phyloP scores from a whole-genome alignment of 768 basidiomycete species.

The Xerocomellus chrysenteron region DNA sequence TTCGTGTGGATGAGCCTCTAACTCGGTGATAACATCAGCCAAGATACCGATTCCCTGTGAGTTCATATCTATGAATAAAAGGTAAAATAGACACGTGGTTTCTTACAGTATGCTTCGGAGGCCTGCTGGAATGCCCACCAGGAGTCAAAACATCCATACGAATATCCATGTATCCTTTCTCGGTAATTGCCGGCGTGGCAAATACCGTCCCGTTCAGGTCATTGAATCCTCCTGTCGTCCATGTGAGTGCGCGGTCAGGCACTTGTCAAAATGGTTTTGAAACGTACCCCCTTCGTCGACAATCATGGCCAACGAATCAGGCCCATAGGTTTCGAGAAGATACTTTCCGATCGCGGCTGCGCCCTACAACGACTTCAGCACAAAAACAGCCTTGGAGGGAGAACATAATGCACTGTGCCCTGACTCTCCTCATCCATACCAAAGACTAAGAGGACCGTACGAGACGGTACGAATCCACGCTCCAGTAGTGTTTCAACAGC shows the following conservation, averaged over 20 bases:
- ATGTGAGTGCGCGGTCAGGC: not conserved
- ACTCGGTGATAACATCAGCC: conserved; percentile 43
- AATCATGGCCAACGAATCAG: conserved; percentile 50
- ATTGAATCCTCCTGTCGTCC: conserved; percentile 28
- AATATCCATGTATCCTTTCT: conserved; percentile 47
- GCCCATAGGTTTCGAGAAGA: conserved; percentile 46
- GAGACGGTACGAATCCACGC: conserved; percentile 29
- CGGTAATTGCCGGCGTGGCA: conserved; percentile 33
- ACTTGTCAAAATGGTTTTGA: not conserved
- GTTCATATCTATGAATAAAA: not conserved
- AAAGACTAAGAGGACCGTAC: conserved; percentile 35
- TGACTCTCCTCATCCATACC: conserved; percentile 49
- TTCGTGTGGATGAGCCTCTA: conserved; percentile 45
- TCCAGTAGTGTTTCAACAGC: conserved; percentile 30
- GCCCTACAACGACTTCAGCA: conserved; percentile 32
- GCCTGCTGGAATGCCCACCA: conserved; percentile 56
- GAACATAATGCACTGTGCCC: conserved; percentile 32
- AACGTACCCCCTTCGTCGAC: conserved; percentile 56
- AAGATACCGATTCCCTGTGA: conserved; percentile 50
- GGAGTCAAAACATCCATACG: conserved; percentile 43
- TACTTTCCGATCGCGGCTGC: conserved; percentile 40
- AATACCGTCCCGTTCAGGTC: conserved; percentile 32
- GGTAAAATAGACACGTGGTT: not conserved
- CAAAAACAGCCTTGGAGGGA: not conserved
- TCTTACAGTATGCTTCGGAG: conserved; percentile 51